These are phyloP conservation scores for Oryza punctata DNA, from an alignment of 176 grass and related monocot species.

Conservation along the genomic window DNA sequence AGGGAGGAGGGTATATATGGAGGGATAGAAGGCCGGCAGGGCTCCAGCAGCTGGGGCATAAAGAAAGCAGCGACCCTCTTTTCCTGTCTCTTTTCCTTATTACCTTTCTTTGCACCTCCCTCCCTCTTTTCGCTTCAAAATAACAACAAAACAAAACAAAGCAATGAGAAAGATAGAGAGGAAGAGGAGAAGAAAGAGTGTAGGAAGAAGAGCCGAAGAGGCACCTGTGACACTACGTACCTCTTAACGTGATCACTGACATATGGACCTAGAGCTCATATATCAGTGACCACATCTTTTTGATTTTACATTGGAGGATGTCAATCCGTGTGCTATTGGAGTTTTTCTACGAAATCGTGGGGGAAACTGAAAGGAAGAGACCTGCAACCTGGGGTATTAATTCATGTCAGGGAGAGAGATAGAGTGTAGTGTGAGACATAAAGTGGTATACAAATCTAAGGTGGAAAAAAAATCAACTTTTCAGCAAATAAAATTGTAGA, in stretches of 20 bases:
- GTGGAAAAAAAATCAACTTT: neutral
- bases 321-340: too few species aligned
- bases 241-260: too few species aligned
- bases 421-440: too few species aligned
- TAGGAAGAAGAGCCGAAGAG: too few species aligned
- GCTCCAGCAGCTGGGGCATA: slow-evolving; percentile 47
- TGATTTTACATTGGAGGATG: too few species aligned
- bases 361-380: neutral
- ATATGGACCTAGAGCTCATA: too few species aligned
- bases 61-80: slow-evolving; percentile 37
- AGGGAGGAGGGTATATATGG: slow-evolving; percentile 37
- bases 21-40: slow-evolving; percentile 29
- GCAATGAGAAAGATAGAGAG: neutral
- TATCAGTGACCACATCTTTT: too few species aligned
- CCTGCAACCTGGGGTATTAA: neutral
- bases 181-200: neutral
- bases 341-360: neutral
- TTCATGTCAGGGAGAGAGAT: neutral
- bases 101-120: neutral
- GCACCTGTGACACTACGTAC: too few species aligned
- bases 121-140: neutral
- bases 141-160: neutral
- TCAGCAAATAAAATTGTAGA: neutral
- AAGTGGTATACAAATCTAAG: neutral
- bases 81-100: slow-evolving; percentile 10